Percentiles rank a stretch among this genome's conserved stretches.
Conservation (phyloP, 768 basidiomycete genomes). For the Infundibulicybe gibba region DNA sequence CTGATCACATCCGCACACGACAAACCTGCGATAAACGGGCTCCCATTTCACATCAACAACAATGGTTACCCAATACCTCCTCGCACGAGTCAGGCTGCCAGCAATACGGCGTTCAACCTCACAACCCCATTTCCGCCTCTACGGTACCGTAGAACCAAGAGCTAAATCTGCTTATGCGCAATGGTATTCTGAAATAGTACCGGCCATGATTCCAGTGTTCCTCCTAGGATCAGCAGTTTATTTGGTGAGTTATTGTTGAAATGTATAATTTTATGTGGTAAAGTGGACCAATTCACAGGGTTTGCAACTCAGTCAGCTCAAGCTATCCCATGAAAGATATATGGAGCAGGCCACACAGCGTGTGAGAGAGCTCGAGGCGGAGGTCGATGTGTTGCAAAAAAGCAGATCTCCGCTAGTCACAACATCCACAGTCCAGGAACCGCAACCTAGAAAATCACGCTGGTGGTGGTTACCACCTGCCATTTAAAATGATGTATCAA, state of each 20-base stretch:
- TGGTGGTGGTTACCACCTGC: slow-evolving; percentile 10
- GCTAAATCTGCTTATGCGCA: slow-evolving; percentile 50
- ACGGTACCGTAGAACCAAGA: slow-evolving; percentile 11
- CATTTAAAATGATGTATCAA: too few species aligned
- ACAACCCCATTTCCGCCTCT: slow-evolving; percentile 11
- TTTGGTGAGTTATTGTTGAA: slow-evolving; percentile 40
- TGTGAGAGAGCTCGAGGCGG: slow-evolving; percentile 53
- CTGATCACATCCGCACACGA: slow-evolving; percentile 5
- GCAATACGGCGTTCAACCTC: slow-evolving; percentile 1
- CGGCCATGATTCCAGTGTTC: slow-evolving; percentile 76
- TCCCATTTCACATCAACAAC: background rate
- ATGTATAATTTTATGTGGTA: background rate
- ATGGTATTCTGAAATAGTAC: slow-evolving; percentile 68
- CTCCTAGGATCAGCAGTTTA: slow-evolving; percentile 79
- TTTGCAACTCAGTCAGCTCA: slow-evolving; percentile 59
- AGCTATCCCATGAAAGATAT: slow-evolving; percentile 68
- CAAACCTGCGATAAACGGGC: background rate
- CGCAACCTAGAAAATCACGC: slow-evolving; percentile 9
- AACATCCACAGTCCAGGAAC: slow-evolving; percentile 3
- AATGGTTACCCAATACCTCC: slow-evolving; percentile 11
- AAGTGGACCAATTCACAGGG: slow-evolving; percentile 37
- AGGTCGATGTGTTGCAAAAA: slow-evolving; percentile 44
- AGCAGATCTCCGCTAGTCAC: slow-evolving; percentile 15
- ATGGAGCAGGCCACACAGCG: slow-evolving; percentile 56
- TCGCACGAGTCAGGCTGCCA: slow-evolving; percentile 7